Base-by-base conservation (phyloP, 768 basidiomycete species). In the Chlorophyllum brunneum region DNA sequence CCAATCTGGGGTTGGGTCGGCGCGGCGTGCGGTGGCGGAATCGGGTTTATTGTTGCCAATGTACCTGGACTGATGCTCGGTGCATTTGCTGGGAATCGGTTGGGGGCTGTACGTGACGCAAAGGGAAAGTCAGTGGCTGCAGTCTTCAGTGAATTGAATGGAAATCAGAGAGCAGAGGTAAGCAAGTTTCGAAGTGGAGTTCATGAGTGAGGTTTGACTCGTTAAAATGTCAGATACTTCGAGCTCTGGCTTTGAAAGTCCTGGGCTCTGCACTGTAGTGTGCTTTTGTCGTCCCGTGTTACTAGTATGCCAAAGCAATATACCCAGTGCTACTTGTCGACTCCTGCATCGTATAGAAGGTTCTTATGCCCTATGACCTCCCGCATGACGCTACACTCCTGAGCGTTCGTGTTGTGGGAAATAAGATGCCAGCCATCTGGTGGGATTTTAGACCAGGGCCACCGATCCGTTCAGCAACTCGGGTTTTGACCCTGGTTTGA, bases 121-220 rank as follows among this genome's bases (percentile, higher is more conserved):
- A 98, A 98, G 72, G 89, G 94, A 8, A 92, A 91, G 77, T 88
- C 87, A 56, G 93, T 98, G 20, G 92, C 89, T 2, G 79, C 86
- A 7, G 94, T 97, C 15, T 98, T 98, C 65, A 70, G 74, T 40
- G 80, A 88, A 18, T 75, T 97, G 22, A 85, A 82, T 15, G 79
- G 82, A 2, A 72, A 71, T 45, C 87, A 94, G 75, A 95, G 91
- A 66, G 92, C 93, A 42, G 89, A 95, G 82, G 93, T 91, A 61
- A 58, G 73, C 62, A 43, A 44, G 9, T 29, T 20, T 31, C 27
- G 40, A 7, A 22, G 39, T n/a, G 49, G 22, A 41, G 11, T 46
- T 33, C 22, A 10, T 10, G 18, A 16, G 27, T 30, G 41, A 11
- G 50, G 18, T 18, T 42, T 34, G 49, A 9, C 37, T 16, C n/a